Percentiles rank a stretch among this genome's conserved stretches.
phyloP scores from a whole-genome alignment of 805 yeast genomes.

The Metschnikowia matae region DNA sequence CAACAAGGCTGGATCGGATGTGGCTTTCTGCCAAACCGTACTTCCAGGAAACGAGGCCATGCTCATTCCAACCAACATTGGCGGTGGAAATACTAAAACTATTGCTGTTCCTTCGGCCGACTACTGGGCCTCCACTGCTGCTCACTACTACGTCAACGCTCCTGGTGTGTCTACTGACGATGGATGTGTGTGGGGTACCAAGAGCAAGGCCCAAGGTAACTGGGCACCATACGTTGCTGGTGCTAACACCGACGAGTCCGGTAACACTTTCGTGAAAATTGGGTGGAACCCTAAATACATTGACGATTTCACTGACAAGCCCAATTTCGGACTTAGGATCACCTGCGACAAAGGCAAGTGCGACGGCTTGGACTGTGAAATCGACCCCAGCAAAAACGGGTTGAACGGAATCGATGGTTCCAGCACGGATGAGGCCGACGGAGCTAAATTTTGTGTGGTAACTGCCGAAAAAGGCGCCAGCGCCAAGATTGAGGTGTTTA shows the following conservation, averaged over 20 bases:
- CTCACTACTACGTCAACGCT: conserved; percentile 80
- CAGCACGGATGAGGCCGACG: conserved; percentile 42
- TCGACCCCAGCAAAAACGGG: conserved; percentile 64
- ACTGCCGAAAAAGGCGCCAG: conserved; percentile 62
- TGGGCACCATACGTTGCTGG: conserved; percentile 96
- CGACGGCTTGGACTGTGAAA: conserved; percentile 74
- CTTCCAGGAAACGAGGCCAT: conserved; percentile 93
- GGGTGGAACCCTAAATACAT: conserved; percentile 90
- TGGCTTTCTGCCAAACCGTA: conserved; percentile 90
- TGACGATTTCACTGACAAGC: conserved; percentile 57
- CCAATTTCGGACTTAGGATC: conserved; percentile 67
- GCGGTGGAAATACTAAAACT: conserved; percentile 42
- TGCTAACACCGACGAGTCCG: conserved; percentile 67
- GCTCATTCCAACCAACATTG: conserved; percentile 78
- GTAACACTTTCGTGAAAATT: conserved; percentile 74
- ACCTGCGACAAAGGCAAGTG: conserved; percentile 69
- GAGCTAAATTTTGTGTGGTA: conserved; percentile 79
- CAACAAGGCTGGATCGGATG: conserved; percentile 53
- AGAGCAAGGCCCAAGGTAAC: conserved; percentile 68
- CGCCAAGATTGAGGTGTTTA: conserved; percentile 72
- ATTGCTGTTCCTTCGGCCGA: conserved; percentile 83
- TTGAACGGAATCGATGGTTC: conserved; percentile 51
- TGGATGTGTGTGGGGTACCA: conserved; percentile 83
- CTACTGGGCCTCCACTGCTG: conserved; percentile 83
- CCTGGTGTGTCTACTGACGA: conserved; percentile 76